Evolutionary conservation across 2,329 filamentous ascomycete genomes (phyloP).

Genomic region (Fusarium brachygibbosum): DNA sequence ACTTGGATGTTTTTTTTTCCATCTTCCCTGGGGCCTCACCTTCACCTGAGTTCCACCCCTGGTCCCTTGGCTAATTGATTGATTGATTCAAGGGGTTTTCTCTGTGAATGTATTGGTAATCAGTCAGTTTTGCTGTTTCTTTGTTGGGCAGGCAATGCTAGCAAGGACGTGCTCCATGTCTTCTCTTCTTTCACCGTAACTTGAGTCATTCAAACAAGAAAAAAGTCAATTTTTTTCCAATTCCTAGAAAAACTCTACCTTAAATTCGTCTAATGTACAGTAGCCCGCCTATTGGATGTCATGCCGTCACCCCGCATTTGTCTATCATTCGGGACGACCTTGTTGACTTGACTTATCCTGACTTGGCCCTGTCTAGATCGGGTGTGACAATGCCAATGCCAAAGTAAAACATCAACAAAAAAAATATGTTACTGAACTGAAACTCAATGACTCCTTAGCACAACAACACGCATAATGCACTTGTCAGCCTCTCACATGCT

Average conservation of each 20-base stretch:
- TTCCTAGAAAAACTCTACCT: background rate
- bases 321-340: slow-evolving; percentile 34
- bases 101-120: slow-evolving; percentile 27
- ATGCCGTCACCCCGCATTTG: slow-evolving; percentile 42
- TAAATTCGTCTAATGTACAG: background rate
- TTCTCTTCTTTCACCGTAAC: slow-evolving; percentile 5
- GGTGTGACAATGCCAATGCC: slow-evolving; percentile 15
- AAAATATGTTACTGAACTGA: slow-evolving; percentile 35
- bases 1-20: slow-evolving; percentile 18
- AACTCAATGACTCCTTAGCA: slow-evolving; percentile 31
- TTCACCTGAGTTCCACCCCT: slow-evolving; percentile 33
- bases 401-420: slow-evolving; percentile 36
- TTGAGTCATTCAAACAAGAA: slow-evolving; percentile 16
- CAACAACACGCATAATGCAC: slow-evolving; percentile 7
- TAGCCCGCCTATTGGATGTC: slow-evolving; percentile 34
- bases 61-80: slow-evolving; percentile 29
- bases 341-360: slow-evolving; percentile 38
- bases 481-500: slow-evolving; percentile 10
- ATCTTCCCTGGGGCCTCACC: background rate
- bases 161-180: background rate
- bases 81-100: slow-evolving; percentile 15
- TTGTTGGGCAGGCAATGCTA: background rate
- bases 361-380: slow-evolving; percentile 27
- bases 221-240: background rate
- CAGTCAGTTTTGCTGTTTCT: background rate